Base-by-base conservation (phyloP, 768 basidiomycete genomes). In the Naganishia vaughanmartiniae region DNA sequence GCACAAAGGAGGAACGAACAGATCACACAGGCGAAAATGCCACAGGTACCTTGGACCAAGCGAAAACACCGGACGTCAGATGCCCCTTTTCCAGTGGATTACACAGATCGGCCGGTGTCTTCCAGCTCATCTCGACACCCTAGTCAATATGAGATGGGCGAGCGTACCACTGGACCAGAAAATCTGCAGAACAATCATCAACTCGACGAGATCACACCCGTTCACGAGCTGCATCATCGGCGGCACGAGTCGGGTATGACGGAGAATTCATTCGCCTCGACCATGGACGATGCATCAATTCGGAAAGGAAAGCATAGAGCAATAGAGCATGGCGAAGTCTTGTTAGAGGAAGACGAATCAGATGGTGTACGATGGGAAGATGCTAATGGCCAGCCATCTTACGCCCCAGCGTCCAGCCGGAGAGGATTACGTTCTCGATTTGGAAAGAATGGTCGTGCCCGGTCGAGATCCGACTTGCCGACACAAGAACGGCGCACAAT, bases 321-420 rank as follows among this genome's bases (percentile, higher is more conserved):
- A 26, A 26, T 51, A 51, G 48, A 51, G 48, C 24, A n/a, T 26
- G 48, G 48, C 7, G 48, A 51, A 4, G 48, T 26, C n/a, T 51
- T 51, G 48, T n/a, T 51, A n/a, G 48, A 51, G 48, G 48, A 51
- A 24, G 48, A 51, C 24, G 48, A 51, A n/a, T 51, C 48, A 12
- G 24, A 51, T 3, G 48, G 24, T 24, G 6, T 21, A 7, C 48
- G 48, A 26, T n/a, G 48, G 48, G 48, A 24, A 4, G 48, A 51
- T 14, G n/a, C 48, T 4, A 51, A 51, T 14, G n/a, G 48, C 4
- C 48, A 51, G 48, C 48, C n/a, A 51, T 51, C 48, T n/a, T 3
- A 51, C 48, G 21, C 12, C 21, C 48, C 48, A 4, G 48, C 12
- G 24, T 51, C 48, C 12, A 51, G 24, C 24, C 24, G n/a, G n/a